Conservation (phyloP, 805 yeast species). For the Kuraishia molischiana region DNA sequence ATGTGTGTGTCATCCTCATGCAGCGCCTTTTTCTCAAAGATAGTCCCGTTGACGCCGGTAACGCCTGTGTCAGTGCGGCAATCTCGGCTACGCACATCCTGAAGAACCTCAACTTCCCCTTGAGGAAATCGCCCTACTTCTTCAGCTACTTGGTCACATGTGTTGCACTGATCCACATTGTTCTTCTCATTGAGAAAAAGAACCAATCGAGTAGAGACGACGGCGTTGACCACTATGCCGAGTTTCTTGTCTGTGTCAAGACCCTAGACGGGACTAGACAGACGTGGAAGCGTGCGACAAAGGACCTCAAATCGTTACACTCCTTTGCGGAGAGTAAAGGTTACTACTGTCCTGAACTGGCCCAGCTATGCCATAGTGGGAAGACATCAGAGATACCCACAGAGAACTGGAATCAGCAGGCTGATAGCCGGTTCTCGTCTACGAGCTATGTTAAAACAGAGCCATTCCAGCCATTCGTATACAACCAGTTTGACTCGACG, state of each 20-base stretch:
- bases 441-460: no score
- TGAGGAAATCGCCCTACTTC: conserved; percentile 8
- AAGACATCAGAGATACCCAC: not conserved
- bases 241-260: conserved; percentile 6
- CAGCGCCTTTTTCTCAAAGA: conserved; percentile 13
- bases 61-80: conserved; percentile 11
- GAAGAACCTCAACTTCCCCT: not conserved
- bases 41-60: conserved; percentile 5
- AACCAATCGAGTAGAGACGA: not conserved
- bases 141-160: conserved; percentile 5
- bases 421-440: no score
- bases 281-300: conserved; percentile 8
- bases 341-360: not conserved
- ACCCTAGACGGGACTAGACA: conserved; percentile 5
- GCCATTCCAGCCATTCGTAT: no score
- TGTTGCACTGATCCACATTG: conserved; percentile 3
- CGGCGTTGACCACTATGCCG: not conserved
- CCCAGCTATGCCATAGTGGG: not conserved
- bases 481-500: no score
- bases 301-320: conserved; percentile 2
- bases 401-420: no score
- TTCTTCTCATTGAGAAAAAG: conserved; percentile 3
- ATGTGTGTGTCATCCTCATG: conserved; percentile 11
- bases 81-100: conserved; percentile 7
- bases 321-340: conserved; percentile 5